Conservation (phyloP, 2,329 filamentous ascomycete species). For the Tympanopsis confertula region DNA sequence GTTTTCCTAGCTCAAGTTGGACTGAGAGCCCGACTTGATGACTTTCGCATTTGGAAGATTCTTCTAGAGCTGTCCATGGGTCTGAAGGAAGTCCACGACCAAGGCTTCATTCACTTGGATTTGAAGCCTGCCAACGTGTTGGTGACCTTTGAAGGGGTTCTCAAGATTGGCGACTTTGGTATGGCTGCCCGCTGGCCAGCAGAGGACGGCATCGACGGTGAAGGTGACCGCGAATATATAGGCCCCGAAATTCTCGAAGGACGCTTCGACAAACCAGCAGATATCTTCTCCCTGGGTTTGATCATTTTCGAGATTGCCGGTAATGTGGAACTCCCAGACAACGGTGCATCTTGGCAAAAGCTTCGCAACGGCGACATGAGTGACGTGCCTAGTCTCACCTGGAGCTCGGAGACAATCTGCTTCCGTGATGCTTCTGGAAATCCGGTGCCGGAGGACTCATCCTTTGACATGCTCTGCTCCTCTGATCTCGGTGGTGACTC, state of each 20-base stretch:
- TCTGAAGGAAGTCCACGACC: constrained; percentile 78
- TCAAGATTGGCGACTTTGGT: constrained; percentile 82
- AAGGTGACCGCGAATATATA: constrained; percentile 94
- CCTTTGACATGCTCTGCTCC: constrained; percentile 16
- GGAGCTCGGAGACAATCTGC: constrained; percentile 60
- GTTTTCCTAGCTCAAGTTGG: constrained; percentile 76
- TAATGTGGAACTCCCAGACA: constrained; percentile 87
- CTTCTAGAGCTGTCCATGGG: constrained; percentile 76
- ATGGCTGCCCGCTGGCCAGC: constrained; percentile 72
- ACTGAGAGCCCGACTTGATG: constrained; percentile 75
- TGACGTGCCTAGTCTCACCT: constrained; percentile 78
- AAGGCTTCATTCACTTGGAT: constrained; percentile 75
- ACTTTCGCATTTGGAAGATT: constrained; percentile 98
- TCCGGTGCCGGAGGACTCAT: constrained; percentile 34
- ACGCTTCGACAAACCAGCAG: constrained; percentile 77
- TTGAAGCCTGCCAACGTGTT: constrained; percentile 78
- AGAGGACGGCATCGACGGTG: constrained; percentile 66
- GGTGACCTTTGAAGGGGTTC: constrained; percentile 66
- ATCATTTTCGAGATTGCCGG: constrained; percentile 91
- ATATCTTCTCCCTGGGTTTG: constrained; percentile 86
- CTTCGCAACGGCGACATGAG: constrained; percentile 81
- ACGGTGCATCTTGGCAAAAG: constrained; percentile 82
- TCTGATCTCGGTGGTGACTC: constrained; percentile 21
- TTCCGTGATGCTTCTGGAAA: constrained; percentile 65
- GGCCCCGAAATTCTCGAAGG: constrained; percentile 84